A percentile compares a stretch with the other conserved stretches of the same genome.
Conservation (phyloP, 2,329 filamentous ascomycete genomes). For the Trichoderma simmonsii region DNA sequence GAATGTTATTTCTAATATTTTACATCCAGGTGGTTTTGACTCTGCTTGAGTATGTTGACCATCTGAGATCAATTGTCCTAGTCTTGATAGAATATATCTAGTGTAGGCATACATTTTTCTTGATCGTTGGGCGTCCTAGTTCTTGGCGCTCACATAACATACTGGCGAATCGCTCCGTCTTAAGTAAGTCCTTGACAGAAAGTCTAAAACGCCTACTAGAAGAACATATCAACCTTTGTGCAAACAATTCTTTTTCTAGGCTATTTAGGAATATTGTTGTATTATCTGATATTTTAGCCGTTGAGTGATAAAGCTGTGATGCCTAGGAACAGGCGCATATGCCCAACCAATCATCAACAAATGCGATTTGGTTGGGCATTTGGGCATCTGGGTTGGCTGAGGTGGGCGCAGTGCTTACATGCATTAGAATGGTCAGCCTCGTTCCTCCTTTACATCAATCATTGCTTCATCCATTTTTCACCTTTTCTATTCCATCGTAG, state of each 20-base stretch:
- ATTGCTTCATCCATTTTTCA: not conserved
- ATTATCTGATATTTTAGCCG: not conserved
- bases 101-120: too few species aligned
- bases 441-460: not conserved
- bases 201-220: not conserved
- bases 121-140: too few species aligned
- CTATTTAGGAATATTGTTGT: rapidly evolving
- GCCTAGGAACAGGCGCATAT: not conserved
- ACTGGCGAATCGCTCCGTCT: not conserved
- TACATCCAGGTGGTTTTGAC: not conserved
- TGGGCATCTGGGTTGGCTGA: not conserved
- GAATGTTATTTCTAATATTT: not conserved
- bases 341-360: not conserved
- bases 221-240: not conserved
- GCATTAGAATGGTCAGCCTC: not conserved
- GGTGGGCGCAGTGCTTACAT: not conserved
- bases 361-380: not conserved
- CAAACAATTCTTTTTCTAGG: too few species aligned
- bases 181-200: too few species aligned
- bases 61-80: too few species aligned
- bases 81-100: too few species aligned
- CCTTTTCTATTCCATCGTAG: not conserved
- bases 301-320: not conserved
- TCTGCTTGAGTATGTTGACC: not conserved
- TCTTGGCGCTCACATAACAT: not conserved